Percentiles rank a stretch among this genome's conserved stretches.
phyloP scores from a whole-genome alignment of 2,329 filamentous ascomycete species.

The Cytospora mali region DNA sequence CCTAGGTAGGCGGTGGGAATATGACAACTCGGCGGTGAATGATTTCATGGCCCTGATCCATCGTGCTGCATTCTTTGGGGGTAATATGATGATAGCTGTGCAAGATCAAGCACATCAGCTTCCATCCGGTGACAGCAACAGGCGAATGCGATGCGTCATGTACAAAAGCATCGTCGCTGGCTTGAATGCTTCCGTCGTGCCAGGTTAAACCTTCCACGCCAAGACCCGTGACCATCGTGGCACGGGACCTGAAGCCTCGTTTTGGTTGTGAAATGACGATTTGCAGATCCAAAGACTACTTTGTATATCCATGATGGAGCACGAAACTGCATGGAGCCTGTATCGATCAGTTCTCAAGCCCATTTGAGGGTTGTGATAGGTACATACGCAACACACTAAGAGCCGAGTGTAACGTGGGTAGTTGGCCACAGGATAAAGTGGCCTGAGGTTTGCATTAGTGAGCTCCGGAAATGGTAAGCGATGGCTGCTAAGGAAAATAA shows the following conservation, averaged over 20 bases:
- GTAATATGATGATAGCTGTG: conserved; percentile 2
- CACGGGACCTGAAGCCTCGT: background rate
- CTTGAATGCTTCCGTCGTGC: background rate
- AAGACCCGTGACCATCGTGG: conserved; percentile 6
- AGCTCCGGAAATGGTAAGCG: background rate
- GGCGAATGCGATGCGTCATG: background rate
- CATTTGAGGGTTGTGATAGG: background rate
- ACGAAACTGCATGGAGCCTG: background rate
- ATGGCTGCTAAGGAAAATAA: background rate
- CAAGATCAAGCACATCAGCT: conserved; percentile 5
- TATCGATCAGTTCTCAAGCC: background rate
- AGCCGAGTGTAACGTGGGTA: background rate
- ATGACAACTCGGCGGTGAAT: background rate
- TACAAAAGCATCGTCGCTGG: background rate
- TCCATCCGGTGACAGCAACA: background rate
- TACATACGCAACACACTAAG: background rate
- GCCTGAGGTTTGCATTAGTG: conserved; percentile 4
- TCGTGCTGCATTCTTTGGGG: background rate
- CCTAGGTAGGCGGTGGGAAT: background rate
- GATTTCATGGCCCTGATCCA: background rate
- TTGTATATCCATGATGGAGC: background rate
- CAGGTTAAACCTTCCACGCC: conserved; percentile 6
- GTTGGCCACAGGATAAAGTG: background rate
- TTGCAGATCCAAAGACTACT: background rate
- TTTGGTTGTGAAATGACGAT: background rate